These are phyloP conservation scores for Tolypocladium cylindrosporum DNA, from an alignment of 2,329 filamentous ascomycete species.

Conservation along the genomic window DNA sequence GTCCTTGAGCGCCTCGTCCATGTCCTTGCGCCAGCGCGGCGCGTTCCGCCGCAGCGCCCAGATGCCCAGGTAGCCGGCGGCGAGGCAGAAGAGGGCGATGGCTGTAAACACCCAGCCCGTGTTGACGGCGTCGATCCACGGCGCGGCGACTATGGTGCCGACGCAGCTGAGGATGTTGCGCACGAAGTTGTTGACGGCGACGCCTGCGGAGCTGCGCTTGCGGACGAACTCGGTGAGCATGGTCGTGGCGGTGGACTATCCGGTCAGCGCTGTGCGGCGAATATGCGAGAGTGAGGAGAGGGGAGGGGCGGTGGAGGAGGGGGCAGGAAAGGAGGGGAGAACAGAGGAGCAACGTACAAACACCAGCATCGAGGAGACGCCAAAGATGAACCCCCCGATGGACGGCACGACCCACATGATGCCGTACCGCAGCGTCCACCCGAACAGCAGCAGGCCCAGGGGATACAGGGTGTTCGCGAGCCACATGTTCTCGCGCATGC, in stretches of 20 bases:
- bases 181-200: constrained; percentile 74
- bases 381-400: constrained; percentile 64
- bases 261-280: too few species aligned
- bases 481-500: constrained; percentile 77
- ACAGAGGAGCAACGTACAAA: constrained; percentile 38
- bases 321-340: too few species aligned
- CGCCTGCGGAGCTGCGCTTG: constrained; percentile 56
- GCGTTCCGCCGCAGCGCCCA: constrained; percentile 52
- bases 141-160: constrained; percentile 58
- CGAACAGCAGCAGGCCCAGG: constrained; percentile 61
- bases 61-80: constrained; percentile 47
- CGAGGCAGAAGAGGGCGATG: constrained; percentile 40
- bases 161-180: constrained; percentile 70
- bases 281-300: too few species aligned
- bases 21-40: constrained; percentile 50
- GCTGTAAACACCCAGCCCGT: constrained; percentile 68
- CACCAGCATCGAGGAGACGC: constrained; percentile 68
- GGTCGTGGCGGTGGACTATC: constrained; percentile 53
- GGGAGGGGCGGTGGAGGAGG: too few species aligned
- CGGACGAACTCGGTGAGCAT: constrained; percentile 84
- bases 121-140: constrained; percentile 60
- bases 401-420: constrained; percentile 54
- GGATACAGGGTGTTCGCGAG: constrained; percentile 63
- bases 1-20: constrained; percentile 41
- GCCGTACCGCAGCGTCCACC: constrained; percentile 61